Evolutionary conservation across 1,284 basidiomycete species (phyloP).

Genomic region (Takashimella koratensis): DNA sequence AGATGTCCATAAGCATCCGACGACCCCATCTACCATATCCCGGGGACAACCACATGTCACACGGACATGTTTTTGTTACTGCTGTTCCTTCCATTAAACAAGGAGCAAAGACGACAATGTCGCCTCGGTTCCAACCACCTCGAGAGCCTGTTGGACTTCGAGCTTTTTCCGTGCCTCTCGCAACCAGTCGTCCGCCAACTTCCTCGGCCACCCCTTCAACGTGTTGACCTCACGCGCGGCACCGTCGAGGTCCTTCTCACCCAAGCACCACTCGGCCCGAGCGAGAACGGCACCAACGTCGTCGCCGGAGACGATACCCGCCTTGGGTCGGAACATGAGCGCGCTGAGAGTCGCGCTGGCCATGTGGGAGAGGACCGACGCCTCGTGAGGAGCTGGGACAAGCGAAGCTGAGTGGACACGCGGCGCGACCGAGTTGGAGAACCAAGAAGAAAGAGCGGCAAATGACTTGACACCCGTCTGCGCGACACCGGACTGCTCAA

Average conservation of each 20-base stretch:
- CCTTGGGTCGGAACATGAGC: slow-evolving; percentile 73
- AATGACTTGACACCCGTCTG: slow-evolving; percentile 87
- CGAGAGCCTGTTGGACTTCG: slow-evolving; percentile 89
- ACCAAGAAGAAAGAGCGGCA: slow-evolving; percentile 84
- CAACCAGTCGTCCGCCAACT: slow-evolving; percentile 85
- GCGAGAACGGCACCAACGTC: slow-evolving; percentile 85
- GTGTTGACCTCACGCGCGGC: slow-evolving; percentile 91
- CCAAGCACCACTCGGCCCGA: slow-evolving; percentile 83
- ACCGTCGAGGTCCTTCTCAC: slow-evolving; percentile 87
- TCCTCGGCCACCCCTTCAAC: slow-evolving; percentile 77
- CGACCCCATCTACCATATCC: background rate
- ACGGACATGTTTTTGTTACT: too few species aligned
- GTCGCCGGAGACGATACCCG: slow-evolving; percentile 63
- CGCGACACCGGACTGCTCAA: slow-evolving; percentile 71
- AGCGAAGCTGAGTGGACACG: slow-evolving; percentile 82
- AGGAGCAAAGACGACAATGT: slow-evolving; percentile 57
- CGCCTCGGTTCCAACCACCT: slow-evolving; percentile 83
- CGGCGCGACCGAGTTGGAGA: slow-evolving; percentile 76
- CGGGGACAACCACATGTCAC: background rate
- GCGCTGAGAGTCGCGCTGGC: slow-evolving; percentile 71
- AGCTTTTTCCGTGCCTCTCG: slow-evolving; percentile 81
- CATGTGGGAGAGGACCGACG: slow-evolving; percentile 83
- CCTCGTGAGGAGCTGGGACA: slow-evolving; percentile 67
- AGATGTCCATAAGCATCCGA: background rate
- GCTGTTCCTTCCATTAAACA: too few species aligned